Evolutionary conservation across 441 rosid species (phyloP), one percentile per base, ranked within the genome.

Genomic region (Jatropha multifida): DNA sequence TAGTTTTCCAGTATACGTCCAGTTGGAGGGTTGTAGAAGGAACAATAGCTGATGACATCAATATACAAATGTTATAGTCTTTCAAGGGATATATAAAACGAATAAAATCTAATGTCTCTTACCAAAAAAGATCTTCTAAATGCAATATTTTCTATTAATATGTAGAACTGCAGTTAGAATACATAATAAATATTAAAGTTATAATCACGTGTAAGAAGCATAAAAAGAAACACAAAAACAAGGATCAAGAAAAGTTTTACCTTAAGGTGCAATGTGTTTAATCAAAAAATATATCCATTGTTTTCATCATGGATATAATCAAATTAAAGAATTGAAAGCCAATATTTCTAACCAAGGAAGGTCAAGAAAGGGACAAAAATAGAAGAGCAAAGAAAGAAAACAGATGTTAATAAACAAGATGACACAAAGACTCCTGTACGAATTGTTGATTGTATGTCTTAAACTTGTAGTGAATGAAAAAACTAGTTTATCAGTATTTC

Each of bases 1-100:
- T 86, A 85, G 83, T 95, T 90, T 90, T 95, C 96, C 99, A 92
- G 73, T 86, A 87, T 77, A 91, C 71, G 81, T 93, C 97, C 80
- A 87, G 77, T 74, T 86, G 95, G 80, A 90, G 78, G 72, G 95
- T 85, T 76, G 85, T 74, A 63, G 82, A 75, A 73, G 98, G 99
- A 81, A 93, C 95, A 76, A 90, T 92, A 56, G 93, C 99, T 92
- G 86, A 80, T 77, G 78, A 75, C 72, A 82, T 8, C 77, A 67
- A 71, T 41, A 54, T 63, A 38, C 46, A 41, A 27, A 20, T 40
- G 23, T 67, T 67, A 44, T 44, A 66, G 51, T 42, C 27, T 41
- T 40, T 49, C 2, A 55, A 55, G 2, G 65, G 59, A 54, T n/a
- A 74, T 46, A 18, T 7, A 46, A 40, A n/a, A 55, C 18, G 20